Base-by-base conservation (phyloP, 176 grass and related monocot species). In the Oryza punctata region DNA sequence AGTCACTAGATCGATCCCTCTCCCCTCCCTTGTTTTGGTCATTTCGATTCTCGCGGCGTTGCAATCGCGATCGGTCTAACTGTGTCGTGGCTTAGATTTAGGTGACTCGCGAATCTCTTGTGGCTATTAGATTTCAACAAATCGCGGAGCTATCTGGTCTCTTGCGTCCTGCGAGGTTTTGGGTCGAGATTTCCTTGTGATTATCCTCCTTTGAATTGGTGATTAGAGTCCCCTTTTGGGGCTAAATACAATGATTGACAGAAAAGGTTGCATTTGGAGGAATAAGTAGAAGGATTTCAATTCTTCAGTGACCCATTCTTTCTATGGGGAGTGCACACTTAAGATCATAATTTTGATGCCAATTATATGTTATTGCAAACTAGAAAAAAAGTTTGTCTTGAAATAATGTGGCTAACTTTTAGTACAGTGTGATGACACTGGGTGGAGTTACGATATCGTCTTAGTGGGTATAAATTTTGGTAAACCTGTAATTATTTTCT, bases 1-100 rank as follows among this genome's bases (percentile, higher is more conserved):
- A 85, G 90, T 88, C 44, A 40, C 27, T 59, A 6, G 47, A 50
- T 50, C 14, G 14, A 50, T 16, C 19, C 50, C 59, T 78, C 77
- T 3, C 1, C 12, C 28, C 50, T 3, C 2, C 12, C 24, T 43
- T 73, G 0, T 57, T 29, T 4, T 16, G 1, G 15, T 21, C 26
- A 6, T 46, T n/a, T 19, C 4, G 10, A 72, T 30, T 82, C 24
- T 12, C 10, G 10, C 37, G 43, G 67, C 25, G 3, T 72, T 82
- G 49, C 69, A n/a, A 15, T n/a, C 50, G 12, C 32, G 1, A 2
- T 40, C 15, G 5, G 12, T 21, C 9, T 6, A 12, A 23, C 65
- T 69, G 11, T 35, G 1, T 63, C 13, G 24, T 43, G n/a, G 16
- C 9, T 1, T 44, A 35, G 27, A 5, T 35, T 35, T 5, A 14